These are phyloP conservation scores for Tulasnella sp. DNA, from an alignment of 768 basidiomycete species.

Conservation along the genomic window DNA sequence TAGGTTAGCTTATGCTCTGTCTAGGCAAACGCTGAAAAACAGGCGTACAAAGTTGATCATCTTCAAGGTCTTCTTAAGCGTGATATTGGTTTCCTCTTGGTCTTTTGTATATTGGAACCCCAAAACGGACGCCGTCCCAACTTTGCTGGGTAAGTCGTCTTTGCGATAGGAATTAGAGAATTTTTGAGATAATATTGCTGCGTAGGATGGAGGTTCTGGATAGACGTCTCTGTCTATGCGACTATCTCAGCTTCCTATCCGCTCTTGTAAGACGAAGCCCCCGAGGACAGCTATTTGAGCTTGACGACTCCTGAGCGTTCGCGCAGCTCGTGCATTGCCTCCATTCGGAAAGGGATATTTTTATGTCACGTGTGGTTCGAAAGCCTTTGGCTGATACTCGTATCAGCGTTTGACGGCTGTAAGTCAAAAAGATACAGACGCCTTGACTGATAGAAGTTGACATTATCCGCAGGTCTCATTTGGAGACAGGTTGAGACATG, in stretches of 20 bases:
- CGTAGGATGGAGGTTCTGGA: not conserved
- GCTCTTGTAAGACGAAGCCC: not conserved
- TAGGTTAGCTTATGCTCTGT: not conserved
- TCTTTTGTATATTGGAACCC: not conserved
- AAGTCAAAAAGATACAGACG: not conserved
- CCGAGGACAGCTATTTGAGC: not conserved
- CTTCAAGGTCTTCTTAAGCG: not conserved
- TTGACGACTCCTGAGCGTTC: not conserved
- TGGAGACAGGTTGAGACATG: not conserved
- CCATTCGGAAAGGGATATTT: not conserved
- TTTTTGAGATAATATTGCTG: not conserved
- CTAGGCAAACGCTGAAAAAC: not conserved
- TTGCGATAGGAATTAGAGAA: not conserved
- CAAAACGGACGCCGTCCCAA: not conserved
- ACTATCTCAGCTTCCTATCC: not conserved
- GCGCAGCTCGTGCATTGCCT: not conserved
- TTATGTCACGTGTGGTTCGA: not conserved
- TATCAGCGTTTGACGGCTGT: not conserved
- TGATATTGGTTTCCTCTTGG: not conserved
- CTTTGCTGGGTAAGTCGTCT: not conserved
- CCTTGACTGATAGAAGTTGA: not conserved
- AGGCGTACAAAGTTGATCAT: not conserved
- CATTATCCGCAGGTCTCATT: not conserved
- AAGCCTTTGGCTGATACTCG: not conserved
- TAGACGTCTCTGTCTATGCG: not conserved